phyloP scores from a whole-genome alignment of 1,284 basidiomycete genomes.

The Flammula alnicola region DNA sequence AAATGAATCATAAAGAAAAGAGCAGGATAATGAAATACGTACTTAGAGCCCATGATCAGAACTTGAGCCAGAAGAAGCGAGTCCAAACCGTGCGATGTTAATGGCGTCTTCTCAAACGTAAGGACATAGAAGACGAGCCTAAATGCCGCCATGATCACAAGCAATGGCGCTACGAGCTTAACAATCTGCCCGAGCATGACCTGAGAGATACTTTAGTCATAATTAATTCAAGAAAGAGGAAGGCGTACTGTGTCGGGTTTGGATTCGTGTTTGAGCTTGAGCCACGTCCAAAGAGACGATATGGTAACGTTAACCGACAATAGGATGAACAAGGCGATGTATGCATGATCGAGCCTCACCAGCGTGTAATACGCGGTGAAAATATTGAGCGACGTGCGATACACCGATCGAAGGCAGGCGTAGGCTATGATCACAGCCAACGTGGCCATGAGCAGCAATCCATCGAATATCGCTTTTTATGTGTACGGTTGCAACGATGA shows the following conservation, averaged over 20 bases:
- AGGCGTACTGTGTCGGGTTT: slow-evolving; percentile 4
- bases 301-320: background rate
- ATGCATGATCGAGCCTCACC: background rate
- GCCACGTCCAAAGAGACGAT: slow-evolving; percentile 4
- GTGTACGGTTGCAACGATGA: background rate
- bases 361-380: background rate
- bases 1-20: background rate
- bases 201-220: background rate
- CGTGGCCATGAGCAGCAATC: background rate
- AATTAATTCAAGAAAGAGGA: background rate
- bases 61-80: slow-evolving; percentile 3
- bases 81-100: background rate
- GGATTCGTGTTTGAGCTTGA: background rate
- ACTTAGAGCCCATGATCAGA: background rate
- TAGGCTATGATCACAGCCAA: slow-evolving; percentile 6
- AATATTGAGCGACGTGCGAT: background rate
- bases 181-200: slow-evolving; percentile 7
- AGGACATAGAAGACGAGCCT: slow-evolving; percentile 4
- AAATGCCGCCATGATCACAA: slow-evolving; percentile 1
- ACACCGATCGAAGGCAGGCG: slow-evolving; percentile 7
- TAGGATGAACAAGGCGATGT: background rate
- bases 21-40: slow-evolving; percentile 5
- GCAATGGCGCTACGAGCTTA: slow-evolving; percentile 6
- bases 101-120: background rate
- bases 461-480: slow-evolving; percentile 3